Evolutionary conservation across 2,329 filamentous ascomycete genomes (phyloP).

Genomic region (Pseudogymnoascus sp.): DNA sequence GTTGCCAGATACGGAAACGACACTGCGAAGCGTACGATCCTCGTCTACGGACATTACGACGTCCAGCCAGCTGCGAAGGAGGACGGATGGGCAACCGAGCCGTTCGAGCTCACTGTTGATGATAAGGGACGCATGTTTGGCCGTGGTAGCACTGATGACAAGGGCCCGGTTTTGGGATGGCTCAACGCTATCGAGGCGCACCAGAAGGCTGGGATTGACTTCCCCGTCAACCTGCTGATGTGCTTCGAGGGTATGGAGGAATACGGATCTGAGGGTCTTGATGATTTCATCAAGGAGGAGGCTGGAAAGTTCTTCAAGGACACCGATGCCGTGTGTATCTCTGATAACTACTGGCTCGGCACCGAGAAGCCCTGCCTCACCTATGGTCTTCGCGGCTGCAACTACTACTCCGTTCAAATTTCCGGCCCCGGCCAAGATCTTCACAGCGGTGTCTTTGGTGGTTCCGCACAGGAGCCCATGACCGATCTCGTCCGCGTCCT

Average conservation of each 20-base stretch:
- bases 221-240: slow-evolving; percentile 97
- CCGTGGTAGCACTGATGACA: slow-evolving; percentile 92
- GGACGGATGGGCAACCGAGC: slow-evolving; percentile 93
- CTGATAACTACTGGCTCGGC: slow-evolving; percentile 99
- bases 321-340: slow-evolving; percentile 93
- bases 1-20: slow-evolving; percentile 89
- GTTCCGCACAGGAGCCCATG: slow-evolving; percentile 96
- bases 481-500: slow-evolving; percentile 83
- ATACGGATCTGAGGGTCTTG: slow-evolving; percentile 91
- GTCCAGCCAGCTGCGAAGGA: slow-evolving; percentile 90
- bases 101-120: slow-evolving; percentile 80
- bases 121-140: slow-evolving; percentile 94
- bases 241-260: slow-evolving; percentile 99
- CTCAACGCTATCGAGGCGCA: slow-evolving; percentile 97
- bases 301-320: slow-evolving; percentile 93
- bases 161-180: slow-evolving; percentile 95
- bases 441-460: slow-evolving; percentile 94
- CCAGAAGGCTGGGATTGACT: slow-evolving; percentile 86
- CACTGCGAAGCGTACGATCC: slow-evolving; percentile 84
- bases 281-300: slow-evolving; percentile 87
- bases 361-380: slow-evolving; percentile 98
- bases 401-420: slow-evolving; percentile 91
- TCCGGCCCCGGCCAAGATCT: slow-evolving; percentile 88
- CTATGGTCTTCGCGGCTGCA: slow-evolving; percentile 93
- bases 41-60: slow-evolving; percentile 98